Conservation (phyloP, 129 eudicot genomes). For the Saussurea involucrata region DNA sequence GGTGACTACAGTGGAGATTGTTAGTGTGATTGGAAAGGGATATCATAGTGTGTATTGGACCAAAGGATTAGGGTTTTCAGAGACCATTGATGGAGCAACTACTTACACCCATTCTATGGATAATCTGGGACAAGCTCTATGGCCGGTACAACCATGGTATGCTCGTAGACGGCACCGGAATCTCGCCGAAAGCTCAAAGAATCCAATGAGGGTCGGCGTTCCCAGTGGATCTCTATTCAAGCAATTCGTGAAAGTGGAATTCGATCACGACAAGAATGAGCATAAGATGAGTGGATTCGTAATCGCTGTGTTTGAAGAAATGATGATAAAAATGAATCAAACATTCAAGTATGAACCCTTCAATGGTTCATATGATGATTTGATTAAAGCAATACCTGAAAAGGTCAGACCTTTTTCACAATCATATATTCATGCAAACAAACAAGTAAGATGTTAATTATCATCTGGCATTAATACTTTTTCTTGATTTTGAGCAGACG, state of each 20-base stretch:
- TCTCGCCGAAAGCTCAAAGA: constrained; percentile 35
- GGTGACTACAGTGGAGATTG: constrained; percentile 24
- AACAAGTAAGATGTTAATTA: background rate
- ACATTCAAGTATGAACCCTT: constrained; percentile 35
- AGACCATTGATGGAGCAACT: constrained; percentile 14
- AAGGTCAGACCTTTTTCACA: constrained; percentile 7
- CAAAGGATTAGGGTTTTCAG: constrained; percentile 39
- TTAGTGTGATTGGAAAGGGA: constrained; percentile 40
- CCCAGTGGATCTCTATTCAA: constrained; percentile 44
- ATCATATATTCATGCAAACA: background rate
- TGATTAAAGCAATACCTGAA: constrained; percentile 35
- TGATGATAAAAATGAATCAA: constrained; percentile 30
- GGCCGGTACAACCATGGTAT: too few relatives aligned
- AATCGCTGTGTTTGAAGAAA: constrained; percentile 46
- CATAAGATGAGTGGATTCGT: constrained; percentile 38
- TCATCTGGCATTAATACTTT: background rate
- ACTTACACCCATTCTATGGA: constrained; percentile 16
- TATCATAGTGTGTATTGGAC: constrained; percentile 54
- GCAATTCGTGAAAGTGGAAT: constrained; percentile 42
- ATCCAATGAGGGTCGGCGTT: constrained; percentile 37
- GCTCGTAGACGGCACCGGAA: too few relatives aligned
- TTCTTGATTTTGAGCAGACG: constrained; percentile 21
- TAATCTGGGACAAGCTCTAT: too few relatives aligned
- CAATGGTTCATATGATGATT: constrained; percentile 38
- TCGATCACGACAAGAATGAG: constrained; percentile 9